phyloP scores from a whole-genome alignment of 495 filamentous ascomycete genomes.

The Monascus purpureus region DNA sequence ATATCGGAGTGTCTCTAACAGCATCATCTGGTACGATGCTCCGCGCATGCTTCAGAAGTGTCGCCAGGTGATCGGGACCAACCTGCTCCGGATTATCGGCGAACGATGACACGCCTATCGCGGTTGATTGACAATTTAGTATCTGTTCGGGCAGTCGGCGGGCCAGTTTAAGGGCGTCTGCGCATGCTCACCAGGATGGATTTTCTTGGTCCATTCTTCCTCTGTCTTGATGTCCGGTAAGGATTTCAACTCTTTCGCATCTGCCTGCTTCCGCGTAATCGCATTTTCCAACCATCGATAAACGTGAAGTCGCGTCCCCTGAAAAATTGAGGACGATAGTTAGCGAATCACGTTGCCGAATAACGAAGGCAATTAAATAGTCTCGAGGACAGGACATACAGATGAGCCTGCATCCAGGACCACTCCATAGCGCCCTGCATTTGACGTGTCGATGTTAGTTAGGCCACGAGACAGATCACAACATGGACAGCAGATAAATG shows the following conservation, averaged over 20 bases:
- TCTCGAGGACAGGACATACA: conserved; percentile 23
- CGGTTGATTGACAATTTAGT: neutral
- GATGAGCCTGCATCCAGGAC: conserved; percentile 59
- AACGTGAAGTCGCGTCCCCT: conserved; percentile 85
- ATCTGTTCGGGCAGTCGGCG: too few species aligned
- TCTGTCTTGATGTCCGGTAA: conserved; percentile 73
- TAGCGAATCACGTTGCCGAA: neutral
- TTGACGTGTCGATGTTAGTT: conserved; percentile 1
- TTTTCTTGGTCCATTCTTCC: conserved; percentile 85
- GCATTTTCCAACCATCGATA: conserved; percentile 79
- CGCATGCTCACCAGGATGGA: conserved; percentile 52
- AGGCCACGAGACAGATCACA: neutral
- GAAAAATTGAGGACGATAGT: conserved; percentile 1
- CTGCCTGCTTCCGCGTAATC: conserved; percentile 47
- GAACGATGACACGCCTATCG: conserved; percentile 82
- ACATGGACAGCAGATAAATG: conserved; percentile 4
- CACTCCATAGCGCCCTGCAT: conserved; percentile 51
- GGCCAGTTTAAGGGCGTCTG: too few species aligned
- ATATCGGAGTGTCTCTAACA: conserved; percentile 75
- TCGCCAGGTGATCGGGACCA: conserved; percentile 65
- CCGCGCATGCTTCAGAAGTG: conserved; percentile 71
- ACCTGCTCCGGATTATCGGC: conserved; percentile 61
- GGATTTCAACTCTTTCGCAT: conserved; percentile 44
- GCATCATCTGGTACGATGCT: conserved; percentile 67
- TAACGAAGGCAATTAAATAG: neutral